Evolutionary conservation across 2,329 filamentous ascomycete genomes (phyloP), one percentile per base, ranked within the genome.

Genomic region (Dactylella cylindrospora): DNA sequence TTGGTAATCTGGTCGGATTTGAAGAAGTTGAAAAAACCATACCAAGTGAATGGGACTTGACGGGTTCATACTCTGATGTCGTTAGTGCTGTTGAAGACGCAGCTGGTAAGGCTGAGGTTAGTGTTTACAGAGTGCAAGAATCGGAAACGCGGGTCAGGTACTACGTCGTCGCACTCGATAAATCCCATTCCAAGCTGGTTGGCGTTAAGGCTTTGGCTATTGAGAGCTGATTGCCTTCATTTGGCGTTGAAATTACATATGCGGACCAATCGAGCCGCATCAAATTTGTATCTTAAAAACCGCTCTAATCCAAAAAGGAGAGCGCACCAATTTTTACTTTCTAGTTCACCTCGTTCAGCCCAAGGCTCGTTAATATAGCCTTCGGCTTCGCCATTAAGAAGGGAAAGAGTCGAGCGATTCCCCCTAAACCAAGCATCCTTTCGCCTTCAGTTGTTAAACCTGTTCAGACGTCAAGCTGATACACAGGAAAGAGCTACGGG

Each of bases 151-250:
- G 50, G 35, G 78, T 79, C 10, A 87, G 94, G 74, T 95, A 95
- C 73, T 95, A 84, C 79, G 76, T 95, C 57, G 75, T 95, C 39
- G 82, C 81, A 17, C 71, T 85, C 67, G 78, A 84, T 69, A 74
- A 74, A 12, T 75, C 79, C 44, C 79, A 78, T 9, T 79, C 77
- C 13, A 80, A 78, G 73, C 69, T 95, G 60, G 82, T 95, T 5
- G 90, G 90, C 10, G 78, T 85, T 52, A 91, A 88, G 78, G 87
- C 85, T 8, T 75, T 88, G 74, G 82, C 85, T 20, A 78, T 95
- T 65, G 90, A 95, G 78, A 83, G 79, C 69, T 86, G 70, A 70
- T 45, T 38, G 53, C 41, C 22, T 33, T 49, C 25, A 25, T 39
- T 39, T 46, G 20, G 22, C 31, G n/a, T 43, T 35, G 23, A 28